Evolutionary conservation across 495 filamentous ascomycete species (phyloP), one percentile per base, ranked within the genome.

Genomic region (Arthonia radiata): DNA sequence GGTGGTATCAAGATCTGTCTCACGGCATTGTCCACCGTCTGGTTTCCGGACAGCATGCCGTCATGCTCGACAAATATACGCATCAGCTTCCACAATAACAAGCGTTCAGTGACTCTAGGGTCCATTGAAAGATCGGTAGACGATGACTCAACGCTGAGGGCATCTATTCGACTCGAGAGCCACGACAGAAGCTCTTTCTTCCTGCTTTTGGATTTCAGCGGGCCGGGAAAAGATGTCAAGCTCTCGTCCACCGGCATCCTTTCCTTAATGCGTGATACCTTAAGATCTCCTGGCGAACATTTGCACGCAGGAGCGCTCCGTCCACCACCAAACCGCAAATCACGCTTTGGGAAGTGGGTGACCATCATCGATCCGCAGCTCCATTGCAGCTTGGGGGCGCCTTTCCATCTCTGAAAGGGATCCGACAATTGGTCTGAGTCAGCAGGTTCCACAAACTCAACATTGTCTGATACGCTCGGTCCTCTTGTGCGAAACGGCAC

Each of bases 111-210:
- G n/a, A 61, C 75, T 59, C 43, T 42, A 48, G 15, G 36, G 25
- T 8, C 24, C 33, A 9, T 42, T 38, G 1, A 32, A 15, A 12
- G 17, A 17, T 8, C 37, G 32, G 8, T 26, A 8, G 13, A 3
- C 13, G 10, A 10, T 26, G 13, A 13, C 25, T 8, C 9, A 10
- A 9, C 13, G 8, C 25, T 26, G 9, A 93, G 49, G 4, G 48
- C 56, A 8, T 66, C 65, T 35, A 91, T 78, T 22, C 68, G 72
- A 35, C 58, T 55, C 2, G 52, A 66, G 17, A 99, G 53, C 86
- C 89, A 99, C 3, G 69, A 46, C 19, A 82, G 29, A 3, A 75
- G 60, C 30, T 99, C 89, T 49, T 94, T 94, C 54, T 94, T 99
- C 57, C 83, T 93, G 1, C 67, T 65, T 41, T 94, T 93, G 17